phyloP scores from a whole-genome alignment of 306 rosid species.

The Heteromeles arbutifolia region DNA sequence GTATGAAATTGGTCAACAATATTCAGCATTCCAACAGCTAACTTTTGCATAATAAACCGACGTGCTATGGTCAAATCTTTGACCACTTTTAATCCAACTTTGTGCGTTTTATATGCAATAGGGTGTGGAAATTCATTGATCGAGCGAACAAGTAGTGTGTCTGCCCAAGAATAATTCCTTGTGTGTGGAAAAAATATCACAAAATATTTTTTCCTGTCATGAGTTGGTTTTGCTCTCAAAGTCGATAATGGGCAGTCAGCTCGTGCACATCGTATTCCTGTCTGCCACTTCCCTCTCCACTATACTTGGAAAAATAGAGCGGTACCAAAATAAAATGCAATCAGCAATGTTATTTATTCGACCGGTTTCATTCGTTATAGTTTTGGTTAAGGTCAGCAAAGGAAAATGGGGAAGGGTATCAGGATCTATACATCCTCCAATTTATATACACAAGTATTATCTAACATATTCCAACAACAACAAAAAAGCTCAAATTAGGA shows the following conservation, averaged over 20 bases:
- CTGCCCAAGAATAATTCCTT: constrained; percentile 93
- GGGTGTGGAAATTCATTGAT: constrained; percentile 78
- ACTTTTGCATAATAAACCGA: constrained; percentile 83
- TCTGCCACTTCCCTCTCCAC: constrained; percentile 99
- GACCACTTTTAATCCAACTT: constrained; percentile 69
- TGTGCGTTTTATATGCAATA: constrained; percentile 72
- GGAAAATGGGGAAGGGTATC: not conserved
- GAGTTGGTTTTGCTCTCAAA: constrained; percentile 94
- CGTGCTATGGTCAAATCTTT: constrained; percentile 71
- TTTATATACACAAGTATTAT: not conserved
- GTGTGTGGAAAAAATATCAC: constrained; percentile 91
- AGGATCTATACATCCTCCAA: not conserved
- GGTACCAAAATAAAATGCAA: constrained; percentile 16
- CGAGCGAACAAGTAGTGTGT: constrained; percentile 70
- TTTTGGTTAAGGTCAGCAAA: not conserved
- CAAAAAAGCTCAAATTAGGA: not conserved
- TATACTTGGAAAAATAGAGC: constrained; percentile 34
- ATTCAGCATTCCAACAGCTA: constrained; percentile 82
- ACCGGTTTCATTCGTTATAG: not conserved
- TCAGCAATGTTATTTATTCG: constrained; percentile 13
- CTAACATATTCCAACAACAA: not conserved
- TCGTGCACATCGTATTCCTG: constrained; percentile 89
- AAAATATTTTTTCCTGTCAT: constrained; percentile 82
- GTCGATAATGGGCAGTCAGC: constrained; percentile 96
- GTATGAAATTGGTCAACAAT: constrained; percentile 77